Percentiles rank a stretch among this genome's conserved stretches.
phyloP scores from a whole-genome alignment of 2,329 filamentous ascomycete species.

The Xylaria sp. region DNA sequence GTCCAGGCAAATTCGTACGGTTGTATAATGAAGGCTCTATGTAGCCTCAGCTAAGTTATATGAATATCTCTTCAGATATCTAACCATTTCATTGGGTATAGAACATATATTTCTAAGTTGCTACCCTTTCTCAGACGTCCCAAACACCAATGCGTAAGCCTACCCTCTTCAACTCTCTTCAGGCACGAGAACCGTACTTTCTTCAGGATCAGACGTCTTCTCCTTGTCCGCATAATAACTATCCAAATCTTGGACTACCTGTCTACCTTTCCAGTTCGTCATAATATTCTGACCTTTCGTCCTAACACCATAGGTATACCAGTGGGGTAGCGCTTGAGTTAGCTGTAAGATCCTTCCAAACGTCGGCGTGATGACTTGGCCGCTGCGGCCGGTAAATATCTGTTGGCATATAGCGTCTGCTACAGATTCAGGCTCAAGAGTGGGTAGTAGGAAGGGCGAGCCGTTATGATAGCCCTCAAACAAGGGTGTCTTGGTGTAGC shows the following conservation, averaged over 20 bases:
- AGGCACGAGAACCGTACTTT: constrained; percentile 30
- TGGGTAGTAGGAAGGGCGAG: constrained; percentile 61
- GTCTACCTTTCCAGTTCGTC: constrained; percentile 57
- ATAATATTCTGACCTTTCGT: constrained; percentile 55
- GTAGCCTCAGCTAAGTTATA: not conserved
- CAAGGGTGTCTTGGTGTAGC: constrained; percentile 69
- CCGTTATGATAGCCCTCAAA: constrained; percentile 66
- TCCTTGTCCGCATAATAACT: constrained; percentile 50
- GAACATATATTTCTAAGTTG: not conserved
- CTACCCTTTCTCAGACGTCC: not conserved
- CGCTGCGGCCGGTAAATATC: constrained; percentile 66
- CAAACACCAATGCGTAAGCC: not conserved
- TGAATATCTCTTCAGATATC: not conserved
- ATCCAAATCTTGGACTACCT: constrained; percentile 59
- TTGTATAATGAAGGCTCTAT: not conserved
- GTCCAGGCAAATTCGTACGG: not conserved
- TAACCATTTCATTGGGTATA: not conserved
- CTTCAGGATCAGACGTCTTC: constrained; percentile 20
- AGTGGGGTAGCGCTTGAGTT: constrained; percentile 67
- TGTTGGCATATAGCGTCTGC: constrained; percentile 70
- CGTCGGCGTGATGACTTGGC: constrained; percentile 65
- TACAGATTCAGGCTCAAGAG: constrained; percentile 69
- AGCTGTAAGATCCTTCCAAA: constrained; percentile 55
- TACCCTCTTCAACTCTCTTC: not conserved
- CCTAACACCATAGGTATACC: constrained; percentile 67